A percentile compares a stretch with the other conserved stretches of the same genome.
These are phyloP conservation scores for Podaxis rugospora DNA, from an alignment of 768 basidiomycete species.

Conservation along the genomic window DNA sequence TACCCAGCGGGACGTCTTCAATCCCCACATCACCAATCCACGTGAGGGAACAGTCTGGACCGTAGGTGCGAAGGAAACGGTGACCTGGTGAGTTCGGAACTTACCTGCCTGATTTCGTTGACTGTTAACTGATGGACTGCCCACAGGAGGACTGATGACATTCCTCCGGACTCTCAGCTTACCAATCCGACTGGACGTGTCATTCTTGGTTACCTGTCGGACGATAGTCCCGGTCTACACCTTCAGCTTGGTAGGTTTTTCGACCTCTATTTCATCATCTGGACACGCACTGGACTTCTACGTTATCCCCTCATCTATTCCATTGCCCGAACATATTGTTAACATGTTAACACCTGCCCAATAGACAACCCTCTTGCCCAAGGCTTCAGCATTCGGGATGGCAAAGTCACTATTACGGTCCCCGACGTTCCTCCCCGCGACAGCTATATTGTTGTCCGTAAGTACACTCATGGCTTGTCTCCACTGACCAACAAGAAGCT, in stretches of 20 bases:
- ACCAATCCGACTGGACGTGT: slow-evolving; percentile 48
- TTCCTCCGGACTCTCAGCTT: slow-evolving; percentile 39
- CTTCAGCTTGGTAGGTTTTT: slow-evolving; percentile 44
- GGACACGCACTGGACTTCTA: background rate
- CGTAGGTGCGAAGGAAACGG: slow-evolving; percentile 39
- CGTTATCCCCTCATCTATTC: background rate
- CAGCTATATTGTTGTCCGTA: slow-evolving; percentile 61
- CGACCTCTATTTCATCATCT: background rate
- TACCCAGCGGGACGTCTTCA: slow-evolving; percentile 39
- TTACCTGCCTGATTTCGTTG: background rate
- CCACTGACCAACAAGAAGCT: slow-evolving; percentile 4
- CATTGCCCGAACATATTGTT: background rate
- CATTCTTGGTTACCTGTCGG: slow-evolving; percentile 44
- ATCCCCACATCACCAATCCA: slow-evolving; percentile 47
- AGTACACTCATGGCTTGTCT: slow-evolving; percentile 25
- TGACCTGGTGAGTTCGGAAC: slow-evolving; percentile 45
- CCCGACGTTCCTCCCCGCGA: slow-evolving; percentile 39
- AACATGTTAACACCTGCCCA: slow-evolving; percentile 2
- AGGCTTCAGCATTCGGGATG: slow-evolving; percentile 47
- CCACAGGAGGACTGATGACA: slow-evolving; percentile 45
- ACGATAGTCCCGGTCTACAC: slow-evolving; percentile 37
- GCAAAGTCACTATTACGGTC: slow-evolving; percentile 45
- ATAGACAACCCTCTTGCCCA: slow-evolving; percentile 56
- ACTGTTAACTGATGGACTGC: background rate
- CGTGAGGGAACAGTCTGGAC: slow-evolving; percentile 44